Conservation (phyloP, 2,329 filamentous ascomycete species). For the Penicillium italicum region DNA sequence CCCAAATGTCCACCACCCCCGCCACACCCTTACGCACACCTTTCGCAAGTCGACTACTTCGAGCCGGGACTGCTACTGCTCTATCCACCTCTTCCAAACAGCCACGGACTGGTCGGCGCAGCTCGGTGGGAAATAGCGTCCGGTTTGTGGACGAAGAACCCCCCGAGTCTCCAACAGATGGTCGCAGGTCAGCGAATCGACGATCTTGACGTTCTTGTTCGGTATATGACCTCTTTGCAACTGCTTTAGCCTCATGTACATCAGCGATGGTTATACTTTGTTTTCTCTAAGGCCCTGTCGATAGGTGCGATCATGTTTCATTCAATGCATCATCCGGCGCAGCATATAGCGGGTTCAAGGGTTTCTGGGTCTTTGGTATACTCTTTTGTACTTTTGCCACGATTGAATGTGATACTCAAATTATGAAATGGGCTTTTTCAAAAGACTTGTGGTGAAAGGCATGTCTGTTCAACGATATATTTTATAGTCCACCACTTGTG, state of each 20-base stretch:
- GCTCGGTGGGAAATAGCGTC: conserved; percentile 36
- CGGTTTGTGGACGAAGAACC: conserved; percentile 41
- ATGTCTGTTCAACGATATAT: not conserved
- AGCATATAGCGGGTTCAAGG: conserved; percentile 20
- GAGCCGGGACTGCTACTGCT: conserved; percentile 22
- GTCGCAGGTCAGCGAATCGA: conserved; percentile 36
- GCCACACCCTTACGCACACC: conserved; percentile 44
- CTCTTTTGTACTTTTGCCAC: conserved; percentile 18
- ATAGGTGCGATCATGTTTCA: conserved; percentile 14
- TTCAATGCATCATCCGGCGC: conserved; percentile 24
- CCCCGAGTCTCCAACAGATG: conserved; percentile 41
- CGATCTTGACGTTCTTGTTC: conserved; percentile 22
- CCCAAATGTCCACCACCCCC: conserved; percentile 45
- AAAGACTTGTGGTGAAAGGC: not conserved
- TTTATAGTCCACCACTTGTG: not conserved
- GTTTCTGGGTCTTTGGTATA: conserved; percentile 16
- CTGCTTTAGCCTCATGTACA: conserved; percentile 14
- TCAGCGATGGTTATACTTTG: conserved; percentile 16
- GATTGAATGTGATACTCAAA: conserved; percentile 20
- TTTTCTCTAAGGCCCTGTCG: conserved; percentile 10
- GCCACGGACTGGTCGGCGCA: conserved; percentile 26
- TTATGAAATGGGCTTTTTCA: not conserved
- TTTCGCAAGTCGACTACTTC: conserved; percentile 41
- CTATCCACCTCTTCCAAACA: conserved; percentile 25
- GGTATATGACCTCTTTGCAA: conserved; percentile 11